These are phyloP conservation scores for Ustulina deusta DNA, from an alignment of 2,329 filamentous ascomycete species.

Conservation along the genomic window DNA sequence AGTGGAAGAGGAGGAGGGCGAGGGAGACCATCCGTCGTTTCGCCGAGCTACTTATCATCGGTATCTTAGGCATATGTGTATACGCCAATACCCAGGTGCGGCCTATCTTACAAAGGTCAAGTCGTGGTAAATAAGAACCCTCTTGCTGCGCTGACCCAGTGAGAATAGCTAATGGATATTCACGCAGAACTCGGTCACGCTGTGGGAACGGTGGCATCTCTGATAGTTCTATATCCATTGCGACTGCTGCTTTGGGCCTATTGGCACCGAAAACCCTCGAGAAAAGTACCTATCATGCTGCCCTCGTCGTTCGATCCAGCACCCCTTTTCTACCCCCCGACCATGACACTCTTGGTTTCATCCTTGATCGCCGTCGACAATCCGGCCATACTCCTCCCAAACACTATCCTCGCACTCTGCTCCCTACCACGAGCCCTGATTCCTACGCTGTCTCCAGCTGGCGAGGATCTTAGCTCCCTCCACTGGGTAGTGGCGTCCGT, in stretches of 20 bases:
- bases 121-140: slow-evolving; percentile 57
- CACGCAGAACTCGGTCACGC: slow-evolving; percentile 58
- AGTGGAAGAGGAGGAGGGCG: slow-evolving; percentile 59
- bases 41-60: slow-evolving; percentile 65
- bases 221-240: slow-evolving; percentile 69
- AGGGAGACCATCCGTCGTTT: slow-evolving; percentile 65
- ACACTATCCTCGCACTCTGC: slow-evolving; percentile 83
- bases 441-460: slow-evolving; percentile 68
- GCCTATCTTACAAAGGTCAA: slow-evolving; percentile 60
- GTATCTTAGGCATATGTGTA: slow-evolving; percentile 62
- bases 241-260: slow-evolving; percentile 66
- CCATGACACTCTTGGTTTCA: slow-evolving; percentile 81
- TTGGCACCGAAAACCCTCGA: slow-evolving; percentile 54
- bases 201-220: slow-evolving; percentile 50
- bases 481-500: slow-evolving; percentile 84
- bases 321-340: slow-evolving; percentile 85
- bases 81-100: slow-evolving; percentile 60
- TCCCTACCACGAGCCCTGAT: slow-evolving; percentile 80
- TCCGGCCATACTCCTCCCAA: slow-evolving; percentile 75
- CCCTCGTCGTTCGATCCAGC: slow-evolving; percentile 90
- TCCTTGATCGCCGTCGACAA: slow-evolving; percentile 76
- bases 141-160: neutral
- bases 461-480: slow-evolving; percentile 70
- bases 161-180: slow-evolving; percentile 36
- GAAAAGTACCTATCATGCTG: slow-evolving; percentile 62